Evolutionary conservation across 768 basidiomycete species (phyloP), one percentile per base, ranked within the genome.

Genomic region (Chalciporus piperatus): DNA sequence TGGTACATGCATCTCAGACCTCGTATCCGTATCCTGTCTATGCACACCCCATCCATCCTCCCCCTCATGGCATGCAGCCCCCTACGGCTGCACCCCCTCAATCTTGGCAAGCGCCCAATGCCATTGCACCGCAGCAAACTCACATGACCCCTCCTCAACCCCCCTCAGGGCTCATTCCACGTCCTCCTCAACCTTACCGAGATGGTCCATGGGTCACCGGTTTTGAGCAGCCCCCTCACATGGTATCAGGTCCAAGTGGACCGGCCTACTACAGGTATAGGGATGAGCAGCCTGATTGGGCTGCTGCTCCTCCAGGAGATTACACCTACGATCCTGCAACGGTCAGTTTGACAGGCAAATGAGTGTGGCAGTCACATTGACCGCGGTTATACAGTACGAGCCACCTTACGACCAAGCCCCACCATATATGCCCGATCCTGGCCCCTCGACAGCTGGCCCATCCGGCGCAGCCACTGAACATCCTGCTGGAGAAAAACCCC

Each of bases 81-180:
- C 67, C 77, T 13, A 67, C 78, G 13, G 67, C 78, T 25, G 76
- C 74, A 3, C 76, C 81, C 8, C 78, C 83, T 6, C 85, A 82
- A 52, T 73, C 82, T 16, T 87, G 87, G 85, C 84, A 85, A 59
- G 74, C 77, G 7, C 68, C 83, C 5, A 76, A 73, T 39, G 77
- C 75, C 20, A 83, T 89, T 37, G 77, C 82, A 0, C 84, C 86
- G 7, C 78, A 84, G 47, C 85, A 87, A 57, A 80, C 84, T 0
- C 86, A 79, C 48, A 72, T 82, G 57, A 66, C 82, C 5, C 73
- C 74, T 50, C 71, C 77, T 12, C 73, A 76, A 13, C 70, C 75
- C 5, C 72, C 74, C 2, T 69, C 74, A 1, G 74, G 73, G 6
- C 74, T 79, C 57, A 70, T 79, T 22, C 75, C 75, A 42, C 76